These are phyloP conservation scores for Chaetomiaceae sp. DNA, from an alignment of 2,329 filamentous ascomycete genomes.

Conservation along the genomic window DNA sequence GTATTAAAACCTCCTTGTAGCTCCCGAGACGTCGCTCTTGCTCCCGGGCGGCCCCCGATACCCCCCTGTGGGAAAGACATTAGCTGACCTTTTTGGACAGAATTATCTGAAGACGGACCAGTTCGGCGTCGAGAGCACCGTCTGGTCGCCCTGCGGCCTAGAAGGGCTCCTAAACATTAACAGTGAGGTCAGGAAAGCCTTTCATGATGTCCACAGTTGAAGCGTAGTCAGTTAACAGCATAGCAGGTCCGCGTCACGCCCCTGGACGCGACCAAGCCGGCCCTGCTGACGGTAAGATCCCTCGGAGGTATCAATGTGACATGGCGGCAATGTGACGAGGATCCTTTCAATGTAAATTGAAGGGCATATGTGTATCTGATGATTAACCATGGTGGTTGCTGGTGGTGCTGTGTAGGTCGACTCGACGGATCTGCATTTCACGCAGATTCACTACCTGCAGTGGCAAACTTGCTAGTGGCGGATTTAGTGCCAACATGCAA, in stretches of 20 bases:
- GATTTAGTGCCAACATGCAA: too few species aligned
- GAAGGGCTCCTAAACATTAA: slow-evolving; percentile 48
- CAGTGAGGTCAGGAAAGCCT: too few species aligned
- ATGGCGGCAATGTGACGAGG: background rate
- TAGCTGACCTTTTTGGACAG: too few species aligned
- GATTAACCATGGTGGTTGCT: background rate
- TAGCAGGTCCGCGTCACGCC: slow-evolving; percentile 38
- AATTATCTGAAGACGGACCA: slow-evolving; percentile 41
- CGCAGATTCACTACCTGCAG: slow-evolving; percentile 27
- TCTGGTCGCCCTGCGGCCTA: slow-evolving; percentile 47
- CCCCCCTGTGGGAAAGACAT: too few species aligned
- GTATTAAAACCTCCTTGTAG: too few species aligned
- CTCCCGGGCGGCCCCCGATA: too few species aligned
- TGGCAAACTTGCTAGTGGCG: slow-evolving; percentile 25
- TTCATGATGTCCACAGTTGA: too few species aligned
- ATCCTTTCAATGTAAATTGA: too few species aligned
- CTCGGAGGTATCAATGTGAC: background rate
- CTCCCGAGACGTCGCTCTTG: too few species aligned
- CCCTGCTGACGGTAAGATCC: slow-evolving; percentile 25
- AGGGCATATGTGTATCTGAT: too few species aligned
- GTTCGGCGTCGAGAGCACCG: slow-evolving; percentile 38
- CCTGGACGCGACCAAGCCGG: slow-evolving; percentile 15
- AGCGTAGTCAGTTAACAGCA: too few species aligned
- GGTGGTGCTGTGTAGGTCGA: slow-evolving; percentile 21
- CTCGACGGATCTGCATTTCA: slow-evolving; percentile 28